Conservation (phyloP, 2,329 filamentous ascomycete genomes). For the Tetracladium maxilliforme region DNA sequence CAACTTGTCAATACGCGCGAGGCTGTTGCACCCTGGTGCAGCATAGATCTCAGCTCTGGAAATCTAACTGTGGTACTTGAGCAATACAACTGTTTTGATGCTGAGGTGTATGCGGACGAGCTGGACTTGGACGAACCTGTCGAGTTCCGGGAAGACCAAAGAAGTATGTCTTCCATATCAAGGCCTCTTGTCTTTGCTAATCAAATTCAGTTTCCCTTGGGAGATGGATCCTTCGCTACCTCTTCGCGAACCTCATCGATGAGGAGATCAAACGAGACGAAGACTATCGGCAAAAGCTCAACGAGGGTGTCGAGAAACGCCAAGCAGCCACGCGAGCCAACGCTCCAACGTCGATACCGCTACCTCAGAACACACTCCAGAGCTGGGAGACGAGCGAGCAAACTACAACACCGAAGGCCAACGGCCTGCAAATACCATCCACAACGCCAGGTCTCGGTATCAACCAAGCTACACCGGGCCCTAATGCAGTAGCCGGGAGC, state of each 20-base stretch:
- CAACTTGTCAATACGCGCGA: conserved; percentile 75
- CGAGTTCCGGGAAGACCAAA: conserved; percentile 82
- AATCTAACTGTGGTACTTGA: conserved; percentile 83
- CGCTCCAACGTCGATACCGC: conserved; percentile 44
- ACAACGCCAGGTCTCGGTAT: conserved; percentile 67
- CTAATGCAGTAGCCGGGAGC: too few species aligned
- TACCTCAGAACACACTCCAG: conserved; percentile 26
- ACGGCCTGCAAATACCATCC: conserved; percentile 44
- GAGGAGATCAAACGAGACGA: conserved; percentile 81
- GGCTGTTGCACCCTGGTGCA: conserved; percentile 90
- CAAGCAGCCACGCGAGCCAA: conserved; percentile 37
- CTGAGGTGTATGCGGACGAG: conserved; percentile 93
- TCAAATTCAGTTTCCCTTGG: conserved; percentile 68
- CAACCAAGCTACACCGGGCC: conserved; percentile 54
- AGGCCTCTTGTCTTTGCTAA: conserved; percentile 6
- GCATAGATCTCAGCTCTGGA: conserved; percentile 84
- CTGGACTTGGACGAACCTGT: conserved; percentile 56
- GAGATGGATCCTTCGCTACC: conserved; percentile 87
- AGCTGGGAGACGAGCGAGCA: conserved; percentile 23
- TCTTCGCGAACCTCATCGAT: conserved; percentile 80
- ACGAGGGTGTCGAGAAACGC: conserved; percentile 45
- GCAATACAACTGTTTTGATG: conserved; percentile 92
- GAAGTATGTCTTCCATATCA: conserved; percentile 45
- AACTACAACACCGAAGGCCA: conserved; percentile 47
- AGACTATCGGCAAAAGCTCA: conserved; percentile 51